Base-by-base conservation (phyloP, 2,329 filamentous ascomycete species). In the Cladophialophora yegresii region DNA sequence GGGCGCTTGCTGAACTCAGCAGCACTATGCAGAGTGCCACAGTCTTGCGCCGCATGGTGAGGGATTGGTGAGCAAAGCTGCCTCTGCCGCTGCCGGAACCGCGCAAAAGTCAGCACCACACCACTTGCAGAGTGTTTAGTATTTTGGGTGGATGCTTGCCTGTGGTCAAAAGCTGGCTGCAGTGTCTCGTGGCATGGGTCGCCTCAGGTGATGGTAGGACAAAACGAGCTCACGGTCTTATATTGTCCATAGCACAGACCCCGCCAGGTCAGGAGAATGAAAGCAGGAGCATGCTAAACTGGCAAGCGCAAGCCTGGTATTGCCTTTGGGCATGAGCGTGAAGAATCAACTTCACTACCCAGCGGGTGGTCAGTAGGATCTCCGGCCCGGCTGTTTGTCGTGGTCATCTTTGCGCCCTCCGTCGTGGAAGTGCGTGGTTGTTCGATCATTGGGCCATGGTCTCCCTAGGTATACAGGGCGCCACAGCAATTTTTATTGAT, bases 321-420 rank as follows among this genome's bases (percentile, higher is more conserved):
- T 50, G 4, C 47, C 5, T 50, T 16, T 50, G 47, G 12, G 47
- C 20, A 13, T 12, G 10, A 10, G 5, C 23, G 20, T 20, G 45
- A 26, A 50, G 45, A 50, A 26, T 50, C 20, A 50, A 50, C n/a
- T 4, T 26, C 47, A 20, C 23, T 49, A 9, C 20, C n/a, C 7
- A 40, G 13, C 13, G 36, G 26, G 54, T 32, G 12, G 55, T 43
- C 23, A 20, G 40, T 26, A 45, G 45, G 4, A 22, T 49, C 33
- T 45, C 23, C 30, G 45, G 45, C 30, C 30, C 57, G 32, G 50
- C 47, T 59, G 57, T 28, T 59, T 50, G 57, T 59, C 26, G 23
- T 58, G 26, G 4, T 59, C 28, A 6, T 43, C 40, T 12, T 32
- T 51, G 57, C 13, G 23, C 45, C 13, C 33, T 53, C 57, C 51